phyloP scores from a whole-genome alignment of 768 basidiomycete genomes.

The Sporobolomyces roseus region DNA sequence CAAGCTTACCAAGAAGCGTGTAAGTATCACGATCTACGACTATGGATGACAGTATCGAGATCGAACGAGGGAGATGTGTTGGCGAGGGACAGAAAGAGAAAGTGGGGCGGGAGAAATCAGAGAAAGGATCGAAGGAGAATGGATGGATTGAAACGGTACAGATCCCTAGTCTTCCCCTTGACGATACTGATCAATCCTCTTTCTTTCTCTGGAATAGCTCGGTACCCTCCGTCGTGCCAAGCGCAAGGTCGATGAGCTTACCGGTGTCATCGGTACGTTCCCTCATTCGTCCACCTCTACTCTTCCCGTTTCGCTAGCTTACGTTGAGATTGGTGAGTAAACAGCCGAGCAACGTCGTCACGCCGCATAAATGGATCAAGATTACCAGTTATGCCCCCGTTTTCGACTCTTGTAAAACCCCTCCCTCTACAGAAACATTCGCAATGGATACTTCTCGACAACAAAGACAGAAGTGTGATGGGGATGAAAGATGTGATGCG shows the following conservation, averaged over 20 bases:
- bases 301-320: background rate
- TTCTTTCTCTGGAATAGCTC: constrained; percentile 53
- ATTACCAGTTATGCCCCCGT: background rate
- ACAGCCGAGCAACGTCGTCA: constrained; percentile 39
- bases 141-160: no score
- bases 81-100: background rate
- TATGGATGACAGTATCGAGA: background rate
- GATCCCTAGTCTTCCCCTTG: no score
- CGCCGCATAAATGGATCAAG: constrained; percentile 32
- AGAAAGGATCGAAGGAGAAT: background rate
- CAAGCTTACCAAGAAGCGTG: constrained; percentile 96
- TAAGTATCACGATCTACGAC: no score
- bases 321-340: no score
- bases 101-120: background rate
- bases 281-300: background rate
- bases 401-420: background rate
- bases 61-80: background rate
- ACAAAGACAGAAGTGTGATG: no score
- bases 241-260: constrained; percentile 96
- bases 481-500: no score
- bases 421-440: no score
- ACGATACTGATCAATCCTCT: constrained; percentile 47
- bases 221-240: constrained; percentile 98
- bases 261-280: constrained; percentile 62
- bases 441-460: no score